Percentiles rank a stretch among this genome's conserved stretches.
Evolutionary conservation across 768 basidiomycete genomes (phyloP).

Genomic region (Hygrophoropsis aurantiaca): DNA sequence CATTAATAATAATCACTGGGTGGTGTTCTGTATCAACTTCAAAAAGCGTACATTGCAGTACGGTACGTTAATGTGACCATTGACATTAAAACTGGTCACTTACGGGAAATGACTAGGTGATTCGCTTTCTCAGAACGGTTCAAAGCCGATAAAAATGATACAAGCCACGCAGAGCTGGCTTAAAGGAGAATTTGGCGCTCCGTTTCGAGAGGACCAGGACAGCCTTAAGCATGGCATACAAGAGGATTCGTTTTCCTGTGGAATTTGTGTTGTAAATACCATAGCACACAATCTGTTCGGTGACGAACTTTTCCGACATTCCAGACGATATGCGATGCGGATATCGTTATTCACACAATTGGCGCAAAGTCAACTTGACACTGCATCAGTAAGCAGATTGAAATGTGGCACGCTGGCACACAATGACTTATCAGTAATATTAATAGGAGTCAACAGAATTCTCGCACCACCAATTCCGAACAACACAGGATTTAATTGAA

Average conservation of each 20-base stretch:
- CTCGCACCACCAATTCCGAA: too few relatives aligned
- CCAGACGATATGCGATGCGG: neutral
- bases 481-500: too few relatives aligned
- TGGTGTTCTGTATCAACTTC: slow-evolving; percentile 9
- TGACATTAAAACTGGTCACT: too few relatives aligned
- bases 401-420: too few relatives aligned
- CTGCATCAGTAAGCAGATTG: slow-evolving; percentile 1
- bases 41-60: neutral
- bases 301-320: neutral
- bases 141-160: neutral
- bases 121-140: too few relatives aligned
- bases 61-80: too few relatives aligned
- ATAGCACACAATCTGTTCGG: slow-evolving; percentile 8
- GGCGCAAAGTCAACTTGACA: too few relatives aligned
- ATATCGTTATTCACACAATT: too few relatives aligned
- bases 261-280: slow-evolving; percentile 11
- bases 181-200: neutral
- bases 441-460: neutral
- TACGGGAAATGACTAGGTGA: too few relatives aligned
- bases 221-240: slow-evolving; percentile 3
- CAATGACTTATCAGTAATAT: too few relatives aligned
- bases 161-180: neutral
- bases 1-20: slow-evolving; percentile 10
- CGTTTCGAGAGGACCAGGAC: neutral
- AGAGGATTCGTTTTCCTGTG: slow-evolving; percentile 9